Percentiles rank a stretch among this genome's conserved stretches.
phyloP scores from a whole-genome alignment of 164 flowering plant genomes.

The Nelumbo lutea region DNA sequence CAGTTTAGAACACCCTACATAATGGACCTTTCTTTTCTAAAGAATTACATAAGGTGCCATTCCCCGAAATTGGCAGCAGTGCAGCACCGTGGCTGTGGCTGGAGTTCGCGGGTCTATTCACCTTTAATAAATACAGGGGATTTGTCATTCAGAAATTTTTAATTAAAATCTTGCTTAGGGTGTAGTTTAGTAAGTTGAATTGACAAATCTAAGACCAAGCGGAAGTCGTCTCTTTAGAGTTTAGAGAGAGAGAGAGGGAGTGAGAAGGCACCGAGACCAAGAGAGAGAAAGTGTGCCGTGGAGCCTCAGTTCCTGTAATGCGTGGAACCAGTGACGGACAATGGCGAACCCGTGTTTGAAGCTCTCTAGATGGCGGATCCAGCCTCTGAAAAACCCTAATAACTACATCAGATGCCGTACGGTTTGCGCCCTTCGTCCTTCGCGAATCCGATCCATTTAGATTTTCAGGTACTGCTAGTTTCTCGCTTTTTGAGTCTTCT shows the following conservation, averaged over 20 bases:
- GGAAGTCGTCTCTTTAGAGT: background rate
- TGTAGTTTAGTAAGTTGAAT: background rate
- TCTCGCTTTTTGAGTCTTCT: background rate
- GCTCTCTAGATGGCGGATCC: slow-evolving; percentile 18
- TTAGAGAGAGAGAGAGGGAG: slow-evolving; percentile 6
- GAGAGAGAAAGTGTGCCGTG: slow-evolving; percentile 33
- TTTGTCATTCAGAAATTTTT: background rate
- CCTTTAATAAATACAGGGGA: background rate
- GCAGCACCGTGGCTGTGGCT: background rate
- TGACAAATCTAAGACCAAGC: background rate
- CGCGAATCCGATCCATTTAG: slow-evolving; percentile 6
- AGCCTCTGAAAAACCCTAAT: slow-evolving; percentile 12
- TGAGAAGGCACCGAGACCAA: background rate
- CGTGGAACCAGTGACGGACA: slow-evolving; percentile 37
- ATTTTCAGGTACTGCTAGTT: background rate
- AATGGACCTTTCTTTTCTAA: background rate
- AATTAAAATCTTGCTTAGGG: background rate
- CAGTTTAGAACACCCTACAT: too few relatives aligned
- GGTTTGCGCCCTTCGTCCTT: background rate
- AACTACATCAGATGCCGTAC: background rate
- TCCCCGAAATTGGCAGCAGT: background rate
- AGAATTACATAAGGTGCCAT: background rate
- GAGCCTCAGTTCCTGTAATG: slow-evolving; percentile 36
- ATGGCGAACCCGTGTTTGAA: slow-evolving; percentile 27
- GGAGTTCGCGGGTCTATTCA: background rate